Evolutionary conservation across 75 land plant genomes (phyloP).

Genomic region (Isoetes taiwanensis): DNA sequence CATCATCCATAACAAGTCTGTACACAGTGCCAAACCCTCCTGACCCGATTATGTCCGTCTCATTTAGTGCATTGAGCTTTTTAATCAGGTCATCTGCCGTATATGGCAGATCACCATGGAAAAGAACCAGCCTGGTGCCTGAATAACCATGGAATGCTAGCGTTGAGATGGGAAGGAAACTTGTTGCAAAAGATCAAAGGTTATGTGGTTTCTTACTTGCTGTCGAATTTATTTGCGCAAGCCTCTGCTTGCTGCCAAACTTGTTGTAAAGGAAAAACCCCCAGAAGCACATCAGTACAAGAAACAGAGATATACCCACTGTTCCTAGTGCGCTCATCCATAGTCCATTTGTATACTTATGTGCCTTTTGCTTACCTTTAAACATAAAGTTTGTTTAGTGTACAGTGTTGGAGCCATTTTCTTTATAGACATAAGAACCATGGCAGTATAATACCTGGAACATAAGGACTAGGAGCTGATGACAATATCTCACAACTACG

Average conservation of each 20-base stretch:
- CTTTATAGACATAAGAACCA: not conserved
- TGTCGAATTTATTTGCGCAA: constrained; percentile 49
- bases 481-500: constrained; percentile 34
- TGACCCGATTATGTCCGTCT: constrained; percentile 69
- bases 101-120: constrained; percentile 87
- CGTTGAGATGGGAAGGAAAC: too few relatives aligned
- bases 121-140: constrained; percentile 69
- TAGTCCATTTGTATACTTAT: not conserved
- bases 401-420: not conserved
- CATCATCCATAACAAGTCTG: constrained; percentile 86
- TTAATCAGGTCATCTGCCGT: constrained; percentile 57
- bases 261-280: constrained; percentile 69
- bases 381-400: too few relatives aligned
- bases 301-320: constrained; percentile 24
- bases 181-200: not conserved
- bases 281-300: constrained; percentile 93
- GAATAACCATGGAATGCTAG: too few relatives aligned
- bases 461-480: not conserved
- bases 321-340: constrained; percentile 4
- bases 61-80: constrained; percentile 63
- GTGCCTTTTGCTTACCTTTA: too few relatives aligned
- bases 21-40: constrained; percentile 96
- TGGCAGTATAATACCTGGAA: not conserved
- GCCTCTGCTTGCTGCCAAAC: constrained; percentile 34
- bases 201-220: constrained; percentile 38